These are phyloP conservation scores for Globisporangium carolinianum DNA, from an alignment of 352 stramenopile species.

Conservation along the genomic window DNA sequence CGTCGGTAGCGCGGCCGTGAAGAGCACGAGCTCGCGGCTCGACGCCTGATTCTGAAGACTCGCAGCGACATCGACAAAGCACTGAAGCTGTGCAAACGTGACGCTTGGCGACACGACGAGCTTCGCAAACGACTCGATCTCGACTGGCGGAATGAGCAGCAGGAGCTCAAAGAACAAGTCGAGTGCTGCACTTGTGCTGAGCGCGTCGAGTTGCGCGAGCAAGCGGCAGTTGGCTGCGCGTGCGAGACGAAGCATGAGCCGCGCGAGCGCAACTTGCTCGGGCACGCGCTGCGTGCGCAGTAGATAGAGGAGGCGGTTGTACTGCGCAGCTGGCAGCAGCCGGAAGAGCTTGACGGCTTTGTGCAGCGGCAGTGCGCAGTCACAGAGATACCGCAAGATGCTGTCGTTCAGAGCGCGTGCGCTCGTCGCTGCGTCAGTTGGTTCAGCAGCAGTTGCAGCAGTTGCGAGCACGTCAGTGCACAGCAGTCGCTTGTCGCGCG, in stretches of 20 bases:
- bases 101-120: slow-evolving; percentile 45
- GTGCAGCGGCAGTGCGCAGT: slow-evolving; percentile 28
- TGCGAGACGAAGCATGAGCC: slow-evolving; percentile 55
- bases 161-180: slow-evolving; percentile 65
- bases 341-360: slow-evolving; percentile 45
- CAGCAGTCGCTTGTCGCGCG: slow-evolving; percentile 31
- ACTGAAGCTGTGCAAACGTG: slow-evolving; percentile 24
- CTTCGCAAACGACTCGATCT: slow-evolving; percentile 49
- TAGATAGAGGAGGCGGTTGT: slow-evolving; percentile 34
- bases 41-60: slow-evolving; percentile 72
- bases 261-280: slow-evolving; percentile 47
- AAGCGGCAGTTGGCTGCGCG: slow-evolving; percentile 35
- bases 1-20: slow-evolving; percentile 37
- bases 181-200: slow-evolving; percentile 26
- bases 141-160: slow-evolving; percentile 50
- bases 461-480: slow-evolving; percentile 23
- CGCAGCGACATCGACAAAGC: slow-evolving; percentile 40
- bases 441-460: background rate
- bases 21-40: slow-evolving; percentile 54
- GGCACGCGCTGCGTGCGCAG: slow-evolving; percentile 45
- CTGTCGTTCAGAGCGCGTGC: slow-evolving; percentile 12
- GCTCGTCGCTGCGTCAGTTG: background rate
- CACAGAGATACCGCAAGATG: slow-evolving; percentile 40
- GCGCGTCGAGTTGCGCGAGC: slow-evolving; percentile 30
- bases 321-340: slow-evolving; percentile 23